These are phyloP conservation scores for Lolium rigidum DNA, from an alignment of 176 grass and related monocot species.

Conservation along the genomic window DNA sequence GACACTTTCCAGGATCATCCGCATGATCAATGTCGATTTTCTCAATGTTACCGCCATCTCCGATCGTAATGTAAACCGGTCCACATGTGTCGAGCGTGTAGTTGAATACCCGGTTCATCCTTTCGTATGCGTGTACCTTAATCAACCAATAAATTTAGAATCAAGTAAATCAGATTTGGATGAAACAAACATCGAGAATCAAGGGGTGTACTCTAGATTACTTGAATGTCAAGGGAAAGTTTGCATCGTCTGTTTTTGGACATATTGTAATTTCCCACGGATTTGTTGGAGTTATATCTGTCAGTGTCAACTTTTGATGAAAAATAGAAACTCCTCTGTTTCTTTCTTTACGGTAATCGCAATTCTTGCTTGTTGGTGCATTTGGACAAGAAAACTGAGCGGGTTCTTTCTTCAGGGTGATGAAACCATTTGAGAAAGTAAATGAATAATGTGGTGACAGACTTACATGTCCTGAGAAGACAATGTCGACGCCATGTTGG, in stretches of 20 bases:
- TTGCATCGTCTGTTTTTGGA: too few relatives aligned
- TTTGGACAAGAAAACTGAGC: too few relatives aligned
- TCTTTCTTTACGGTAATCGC: too few relatives aligned
- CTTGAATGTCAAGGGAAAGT: too few relatives aligned
- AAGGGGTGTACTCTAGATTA: too few relatives aligned
- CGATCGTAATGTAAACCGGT: conserved; percentile 77
- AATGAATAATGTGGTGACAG: neutral
- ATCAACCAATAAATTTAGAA: neutral
- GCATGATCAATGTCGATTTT: conserved; percentile 74
- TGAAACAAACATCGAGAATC: neutral
- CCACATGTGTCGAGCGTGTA: conserved; percentile 78
- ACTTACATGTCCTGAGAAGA: conserved; percentile 90
- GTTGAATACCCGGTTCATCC: conserved; percentile 92
- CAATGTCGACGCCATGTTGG: conserved; percentile 67
- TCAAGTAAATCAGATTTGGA: neutral
- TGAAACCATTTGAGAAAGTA: neutral
- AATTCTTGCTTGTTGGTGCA: too few relatives aligned
- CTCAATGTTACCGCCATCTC: conserved; percentile 94
- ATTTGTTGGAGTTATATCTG: neutral
- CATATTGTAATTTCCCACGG: neutral
- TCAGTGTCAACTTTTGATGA: too few relatives aligned
- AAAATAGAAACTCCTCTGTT: too few relatives aligned
- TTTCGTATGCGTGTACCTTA: conserved; percentile 90
- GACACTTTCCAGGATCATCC: conserved; percentile 79
- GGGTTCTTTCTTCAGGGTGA: too few relatives aligned